Evolutionary conservation across 2,329 filamentous ascomycete species (phyloP).

Genomic region (Curvularia hawaiiensis): DNA sequence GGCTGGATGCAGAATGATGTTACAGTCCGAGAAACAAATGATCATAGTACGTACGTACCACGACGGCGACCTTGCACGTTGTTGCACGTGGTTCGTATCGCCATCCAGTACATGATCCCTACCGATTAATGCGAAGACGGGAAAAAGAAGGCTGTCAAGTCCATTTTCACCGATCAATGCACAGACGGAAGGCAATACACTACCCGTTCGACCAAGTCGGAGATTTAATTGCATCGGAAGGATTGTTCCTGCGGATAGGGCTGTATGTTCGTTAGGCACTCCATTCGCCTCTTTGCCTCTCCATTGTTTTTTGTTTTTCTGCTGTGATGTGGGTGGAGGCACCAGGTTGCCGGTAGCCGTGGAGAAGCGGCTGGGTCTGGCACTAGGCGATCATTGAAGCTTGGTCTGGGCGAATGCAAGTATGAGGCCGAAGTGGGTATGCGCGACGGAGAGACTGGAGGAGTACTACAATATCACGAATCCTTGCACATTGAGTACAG

Average conservation of each 20-base stretch:
- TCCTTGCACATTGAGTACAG: background rate
- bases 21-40: background rate
- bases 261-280: background rate
- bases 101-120: background rate
- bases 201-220: constrained; percentile 13
- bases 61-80: background rate
- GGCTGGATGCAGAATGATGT: background rate
- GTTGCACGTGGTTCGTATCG: background rate
- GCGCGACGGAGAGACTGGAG: background rate
- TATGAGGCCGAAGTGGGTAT: background rate
- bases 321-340: background rate
- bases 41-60: background rate
- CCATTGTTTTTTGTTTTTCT: background rate
- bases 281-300: background rate
- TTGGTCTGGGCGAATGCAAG: background rate
- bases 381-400: background rate
- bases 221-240: constrained; percentile 17
- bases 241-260: constrained; percentile 8
- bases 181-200: background rate
- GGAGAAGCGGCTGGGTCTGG: background rate
- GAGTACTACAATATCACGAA: background rate
- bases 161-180: background rate
- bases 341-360: constrained; percentile 6
- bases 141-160: background rate
- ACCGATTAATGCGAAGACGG: background rate